Evolutionary conservation across 805 yeast species (phyloP).

Genomic region (baker's yeast (Saccharomyces cerevisiae)): DNA sequence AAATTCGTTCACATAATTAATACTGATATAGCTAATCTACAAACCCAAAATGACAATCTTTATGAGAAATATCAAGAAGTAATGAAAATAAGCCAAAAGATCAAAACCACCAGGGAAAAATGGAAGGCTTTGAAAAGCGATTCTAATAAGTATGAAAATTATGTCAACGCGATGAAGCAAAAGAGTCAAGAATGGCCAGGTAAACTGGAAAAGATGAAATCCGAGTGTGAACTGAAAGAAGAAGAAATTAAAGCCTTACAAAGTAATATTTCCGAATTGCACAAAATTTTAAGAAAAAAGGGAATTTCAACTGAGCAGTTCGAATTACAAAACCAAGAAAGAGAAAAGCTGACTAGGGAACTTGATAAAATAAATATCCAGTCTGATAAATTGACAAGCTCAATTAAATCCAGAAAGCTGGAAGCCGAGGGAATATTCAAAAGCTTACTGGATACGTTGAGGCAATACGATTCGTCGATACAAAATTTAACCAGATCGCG

Average conservation of each 20-base stretch:
- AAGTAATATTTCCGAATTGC: constrained; percentile 35
- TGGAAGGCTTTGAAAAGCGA: constrained; percentile 62
- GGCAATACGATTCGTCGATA: constrained; percentile 51
- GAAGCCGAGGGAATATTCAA: constrained; percentile 44
- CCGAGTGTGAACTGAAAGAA: constrained; percentile 39
- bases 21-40: constrained; percentile 37
- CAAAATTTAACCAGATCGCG: constrained; percentile 27
- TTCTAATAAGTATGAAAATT: constrained; percentile 59
- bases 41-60: constrained; percentile 35
- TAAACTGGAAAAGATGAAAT: constrained; percentile 46
- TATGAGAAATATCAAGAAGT: constrained; percentile 35
- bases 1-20: constrained; percentile 42
- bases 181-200: constrained; percentile 58
- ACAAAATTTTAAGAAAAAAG: constrained; percentile 39
- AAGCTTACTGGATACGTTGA: constrained; percentile 43
- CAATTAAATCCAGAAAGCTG: constrained; percentile 41
- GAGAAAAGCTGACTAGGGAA: constrained; percentile 48
- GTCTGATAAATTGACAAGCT: constrained; percentile 39
- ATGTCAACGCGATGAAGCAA: constrained; percentile 57
- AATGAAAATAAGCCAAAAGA: constrained; percentile 38
- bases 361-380: constrained; percentile 41
- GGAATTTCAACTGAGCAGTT: constrained; percentile 58
- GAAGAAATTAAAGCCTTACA: constrained; percentile 36
- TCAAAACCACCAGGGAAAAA: constrained; percentile 48
- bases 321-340: constrained; percentile 52